Evolutionary conservation across 805 yeast genomes (phyloP).

Genomic region (Torulaspora indica): DNA sequence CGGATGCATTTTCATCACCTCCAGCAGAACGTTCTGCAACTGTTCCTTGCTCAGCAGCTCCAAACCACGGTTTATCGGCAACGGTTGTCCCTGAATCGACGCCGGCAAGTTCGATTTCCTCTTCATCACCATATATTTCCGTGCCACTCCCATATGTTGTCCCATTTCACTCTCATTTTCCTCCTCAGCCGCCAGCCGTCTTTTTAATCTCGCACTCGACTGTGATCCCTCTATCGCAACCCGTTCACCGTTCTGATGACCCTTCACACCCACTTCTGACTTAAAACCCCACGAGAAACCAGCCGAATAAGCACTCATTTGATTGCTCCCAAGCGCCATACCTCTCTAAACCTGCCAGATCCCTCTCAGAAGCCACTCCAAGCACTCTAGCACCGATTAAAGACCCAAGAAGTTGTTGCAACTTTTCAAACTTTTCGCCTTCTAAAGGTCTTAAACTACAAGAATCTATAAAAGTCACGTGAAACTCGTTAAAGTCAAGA

Average conservation of each 20-base stretch:
- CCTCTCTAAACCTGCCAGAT: not conserved
- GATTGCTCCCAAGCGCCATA: slow-evolving; percentile 1
- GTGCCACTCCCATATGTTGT: not conserved
- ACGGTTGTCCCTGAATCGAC: slow-evolving; percentile 28
- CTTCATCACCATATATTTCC: slow-evolving; percentile 15
- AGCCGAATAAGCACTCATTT: slow-evolving; percentile 10
- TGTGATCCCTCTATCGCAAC: not conserved
- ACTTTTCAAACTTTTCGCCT: slow-evolving; percentile 1
- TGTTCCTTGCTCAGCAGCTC: slow-evolving; percentile 34
- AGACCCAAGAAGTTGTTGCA: no score
- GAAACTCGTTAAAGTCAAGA: not conserved
- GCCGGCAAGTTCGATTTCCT: slow-evolving; percentile 18
- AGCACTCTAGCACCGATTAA: not conserved
- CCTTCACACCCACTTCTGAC: slow-evolving; percentile 8
- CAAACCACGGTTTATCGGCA: slow-evolving; percentile 33
- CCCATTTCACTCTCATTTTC: slow-evolving; percentile 8
- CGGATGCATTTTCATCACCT: slow-evolving; percentile 28
- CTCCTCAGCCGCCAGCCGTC: slow-evolving; percentile 7
- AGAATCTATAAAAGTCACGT: not conserved
- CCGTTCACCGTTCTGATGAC: slow-evolving; percentile 4
- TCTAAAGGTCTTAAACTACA: not conserved
- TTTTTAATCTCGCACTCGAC: slow-evolving; percentile 11
- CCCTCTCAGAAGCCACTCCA: not conserved
- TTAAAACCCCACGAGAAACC: slow-evolving; percentile 19
- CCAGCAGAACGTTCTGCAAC: slow-evolving; percentile 22